Evolutionary conservation across 352 stramenopile genomes (phyloP), one percentile per base, ranked within the genome.

Genomic region (Thalassiosira sp.): DNA sequence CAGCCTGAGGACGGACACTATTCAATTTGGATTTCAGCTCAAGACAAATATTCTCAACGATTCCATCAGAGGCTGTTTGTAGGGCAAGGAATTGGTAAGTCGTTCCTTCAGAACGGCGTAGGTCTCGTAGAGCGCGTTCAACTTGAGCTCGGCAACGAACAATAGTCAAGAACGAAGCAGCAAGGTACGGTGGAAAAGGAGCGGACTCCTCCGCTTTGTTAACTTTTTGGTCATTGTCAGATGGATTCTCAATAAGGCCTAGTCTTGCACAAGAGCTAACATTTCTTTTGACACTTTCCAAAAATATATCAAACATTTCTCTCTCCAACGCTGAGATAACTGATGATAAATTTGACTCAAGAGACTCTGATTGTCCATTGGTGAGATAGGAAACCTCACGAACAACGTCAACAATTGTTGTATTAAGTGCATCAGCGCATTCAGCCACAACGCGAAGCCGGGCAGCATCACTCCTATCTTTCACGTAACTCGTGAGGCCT

Each of bases 221-320:
- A 16, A 22, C 33, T 65, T 49, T 58, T 22, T 48, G 25, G 20
- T 69, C 48, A 48, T 40, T 61, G 16, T 66, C 45, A 8, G 58
- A 28, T 28, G 61, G 49, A 37, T 49, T 45, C 42, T 75, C 72
- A 57, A 73, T 72, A 8, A 82, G 42, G 31, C 85, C 85, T 60
- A 93, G 77, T 22, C 69, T 81, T 59, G 78, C 80, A 53, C 76
- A 91, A 2, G 59, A 78, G 15, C 67, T 65, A n/a, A 90, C 76
- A 60, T 76, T 77, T 35, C 64, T 49, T 33, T 84, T 83, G 37
- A 93, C 80, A 72, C 62, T 90, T 24, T 89, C 87, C 42, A 93
- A 63, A 67, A 89, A 93, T 28, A 90, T 79, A 72, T 93, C 87
- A 83, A 93, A 93, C 85, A 93, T 90, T 24, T 76, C 79, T 58